Base-by-base conservation (phyloP, 495 filamentous ascomycete genomes). In the Penicillium cosmopolitanum region DNA sequence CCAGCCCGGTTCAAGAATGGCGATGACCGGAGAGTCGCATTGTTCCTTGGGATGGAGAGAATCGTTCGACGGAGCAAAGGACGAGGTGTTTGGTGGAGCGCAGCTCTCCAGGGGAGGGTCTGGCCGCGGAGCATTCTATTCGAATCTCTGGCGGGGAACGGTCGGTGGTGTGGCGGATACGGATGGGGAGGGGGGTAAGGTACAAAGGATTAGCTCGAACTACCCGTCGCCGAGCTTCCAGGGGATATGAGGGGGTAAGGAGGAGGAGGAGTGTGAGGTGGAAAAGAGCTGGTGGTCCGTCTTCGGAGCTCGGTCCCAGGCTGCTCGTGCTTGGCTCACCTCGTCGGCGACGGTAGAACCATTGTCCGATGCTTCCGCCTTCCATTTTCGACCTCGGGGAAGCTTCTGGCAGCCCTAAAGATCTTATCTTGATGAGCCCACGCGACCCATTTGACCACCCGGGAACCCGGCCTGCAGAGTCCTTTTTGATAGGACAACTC, bases 71-170 rank as follows among this genome's bases (percentile, higher is more conserved):
- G 66, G 50, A 74, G 56, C 35, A 76, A 57, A 55, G 76, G 62
- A 56, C 76, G 76, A 69, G 73, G 65, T 62, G 73, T 75, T 72
- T 73, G 70, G 54, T 77, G 77, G 73, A 82, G 77, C 69, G 76
- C 75, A 72, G 75, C 79, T 76, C 81, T 82, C 81, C 80, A 83
- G 75, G 80, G 78, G 66, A 82, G 71, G 62, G 77, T 78, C 73
- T 80, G 80, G 72, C 77, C 75, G 74, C 77, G 76, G 72, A 82
- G 72, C 81, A 83, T 83, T 72, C 79, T 83, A 71, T 56, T 66
- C 28, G 57, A 56, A 46, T 63, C 63, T 64, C 58, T 44, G 40
- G 61, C 36, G 40, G 25, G 12, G 33, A 28, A 34, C 25, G 25
- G 31, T 18, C 50, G 56, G 60, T 40, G 18, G 51, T 15, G 48